Base-by-base conservation (phyloP, 73 alveolate genomes). In the Symbiodinium natans region DNA sequence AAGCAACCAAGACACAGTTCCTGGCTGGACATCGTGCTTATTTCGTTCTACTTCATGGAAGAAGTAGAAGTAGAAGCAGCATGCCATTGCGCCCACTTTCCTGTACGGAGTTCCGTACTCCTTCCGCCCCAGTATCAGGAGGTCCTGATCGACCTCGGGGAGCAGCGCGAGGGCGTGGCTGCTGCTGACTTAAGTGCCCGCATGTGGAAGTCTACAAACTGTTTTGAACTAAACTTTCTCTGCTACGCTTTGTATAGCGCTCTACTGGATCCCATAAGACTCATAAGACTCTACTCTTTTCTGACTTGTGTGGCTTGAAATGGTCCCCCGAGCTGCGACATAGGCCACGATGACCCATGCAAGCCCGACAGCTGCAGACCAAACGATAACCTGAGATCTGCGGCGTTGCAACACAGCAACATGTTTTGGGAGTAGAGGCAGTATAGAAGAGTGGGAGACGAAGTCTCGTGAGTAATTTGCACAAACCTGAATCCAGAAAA, bases 81-180 rank as follows among this genome's bases (percentile, higher is more conserved):
- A 34, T 9, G n/a, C 46, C 86, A 27, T 11, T 33, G 33, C 31
- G 13, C n/a, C 93, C 5, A 19, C 54, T 3, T 9, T 89, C 97
- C 97, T 90, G 97, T 90, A 90, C 21, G 97, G 89, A 23, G 97
- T 90, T 52, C 97, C 97, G n/a, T 90, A 90, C 29, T 82, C 89
- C 54, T 42, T 90, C 56, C 97, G 88, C 5, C 97, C 97, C 89
- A 90, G 54, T 2, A 71, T 83, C 56, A 90, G 77, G 52, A 90
- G 52, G 46, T 90, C 89, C 8, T 42, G 11, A 42, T 90, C 97
- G 15, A 90, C 97, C 97, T 90, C 33, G 31, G 71, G 27, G 6
- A 52, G 8, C 17, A 10, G 63, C 17, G 63, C 8, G 63, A 8
- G 63, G 17, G 63, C 23, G 23, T 48, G 63, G 17, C 63, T 48